Evolutionary conservation across 108 stramenopile species (phyloP).

Genomic region (Skeletonema grethae): DNA sequence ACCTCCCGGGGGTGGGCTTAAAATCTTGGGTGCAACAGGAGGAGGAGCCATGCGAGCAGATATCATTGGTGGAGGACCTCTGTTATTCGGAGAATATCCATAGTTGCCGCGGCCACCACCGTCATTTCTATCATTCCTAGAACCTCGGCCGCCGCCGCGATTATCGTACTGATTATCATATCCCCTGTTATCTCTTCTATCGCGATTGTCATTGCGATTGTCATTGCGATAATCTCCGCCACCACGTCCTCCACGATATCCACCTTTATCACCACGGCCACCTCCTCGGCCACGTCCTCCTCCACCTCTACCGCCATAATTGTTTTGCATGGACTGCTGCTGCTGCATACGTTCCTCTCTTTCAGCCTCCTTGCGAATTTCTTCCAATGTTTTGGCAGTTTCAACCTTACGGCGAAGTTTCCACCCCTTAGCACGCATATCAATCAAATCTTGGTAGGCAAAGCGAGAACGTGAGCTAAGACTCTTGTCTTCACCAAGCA

Average conservation of each 20-base stretch:
- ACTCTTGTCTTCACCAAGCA: conserved; percentile 57
- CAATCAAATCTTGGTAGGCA: conserved; percentile 95
- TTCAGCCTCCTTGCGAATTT: conserved; percentile 87
- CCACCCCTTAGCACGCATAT: conserved; percentile 89
- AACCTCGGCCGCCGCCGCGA: conserved; percentile 19
- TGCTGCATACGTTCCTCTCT: conserved; percentile 71
- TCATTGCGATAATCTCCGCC: conserved; percentile 23
- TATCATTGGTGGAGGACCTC: conserved; percentile 23
- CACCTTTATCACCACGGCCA: conserved; percentile 36
- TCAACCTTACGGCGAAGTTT: conserved; percentile 87
- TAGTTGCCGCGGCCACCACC: conserved; percentile 21
- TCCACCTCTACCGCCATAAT: conserved; percentile 13
- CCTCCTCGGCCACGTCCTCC: conserved; percentile 45
- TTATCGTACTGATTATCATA: conserved; percentile 11
- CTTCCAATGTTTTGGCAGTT: conserved; percentile 92
- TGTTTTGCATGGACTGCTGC: conserved; percentile 61
- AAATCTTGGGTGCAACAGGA: conserved; percentile 58
- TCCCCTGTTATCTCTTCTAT: conserved; percentile 9
- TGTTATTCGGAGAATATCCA: conserved; percentile 10
- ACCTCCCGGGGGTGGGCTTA: conserved; percentile 44
- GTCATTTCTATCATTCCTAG: conserved; percentile 19
- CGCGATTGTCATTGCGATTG: conserved; percentile 13
- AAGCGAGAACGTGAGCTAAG: conserved; percentile 85
- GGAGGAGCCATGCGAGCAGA: conserved; percentile 25
- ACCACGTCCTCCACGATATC: conserved; percentile 24